phyloP scores from a whole-genome alignment of 2,329 filamentous ascomycete genomes.

The Beauveria asiatica region DNA sequence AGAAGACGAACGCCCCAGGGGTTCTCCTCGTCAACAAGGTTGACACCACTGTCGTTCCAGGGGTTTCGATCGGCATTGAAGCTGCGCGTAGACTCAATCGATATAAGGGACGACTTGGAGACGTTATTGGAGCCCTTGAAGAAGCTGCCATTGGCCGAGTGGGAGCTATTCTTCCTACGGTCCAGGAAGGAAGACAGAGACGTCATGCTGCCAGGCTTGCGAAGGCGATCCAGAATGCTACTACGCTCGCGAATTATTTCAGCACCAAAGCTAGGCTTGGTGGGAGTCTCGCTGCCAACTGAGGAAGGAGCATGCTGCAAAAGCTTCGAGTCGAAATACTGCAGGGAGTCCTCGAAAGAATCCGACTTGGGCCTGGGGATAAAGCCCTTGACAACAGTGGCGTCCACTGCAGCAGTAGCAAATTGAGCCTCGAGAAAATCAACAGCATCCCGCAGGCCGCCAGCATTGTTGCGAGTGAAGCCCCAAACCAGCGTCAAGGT shows the following conservation, averaged over 20 bases:
- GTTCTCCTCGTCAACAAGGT: constrained; percentile 80
- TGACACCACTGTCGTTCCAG: constrained; percentile 97
- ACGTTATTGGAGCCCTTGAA: constrained; percentile 90
- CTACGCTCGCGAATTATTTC: constrained; percentile 72
- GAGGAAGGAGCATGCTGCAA: constrained; percentile 83
- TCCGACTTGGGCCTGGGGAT: constrained; percentile 98
- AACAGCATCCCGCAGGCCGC: constrained; percentile 88
- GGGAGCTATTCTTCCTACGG: constrained; percentile 86
- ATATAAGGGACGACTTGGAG: constrained; percentile 91
- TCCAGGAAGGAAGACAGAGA: constrained; percentile 95
- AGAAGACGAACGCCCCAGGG: constrained; percentile 55
- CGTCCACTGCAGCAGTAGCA: constrained; percentile 81
- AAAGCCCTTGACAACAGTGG: constrained; percentile 80
- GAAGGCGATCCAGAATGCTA: constrained; percentile 82
- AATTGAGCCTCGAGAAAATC: constrained; percentile 85
- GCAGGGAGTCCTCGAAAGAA: constrained; percentile 93
- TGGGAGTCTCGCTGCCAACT: constrained; percentile 77
- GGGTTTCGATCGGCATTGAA: constrained; percentile 87
- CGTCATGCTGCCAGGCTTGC: constrained; percentile 90
- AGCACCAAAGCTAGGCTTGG: constrained; percentile 74
- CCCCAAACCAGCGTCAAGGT: constrained; percentile 62
- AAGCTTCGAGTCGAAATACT: constrained; percentile 94
- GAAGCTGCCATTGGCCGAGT: constrained; percentile 71
- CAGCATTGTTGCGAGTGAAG: constrained; percentile 95
- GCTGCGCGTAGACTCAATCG: constrained; percentile 90